Evolutionary conservation across 306 rosid genomes (phyloP).

Genomic region (Glycine soja): DNA sequence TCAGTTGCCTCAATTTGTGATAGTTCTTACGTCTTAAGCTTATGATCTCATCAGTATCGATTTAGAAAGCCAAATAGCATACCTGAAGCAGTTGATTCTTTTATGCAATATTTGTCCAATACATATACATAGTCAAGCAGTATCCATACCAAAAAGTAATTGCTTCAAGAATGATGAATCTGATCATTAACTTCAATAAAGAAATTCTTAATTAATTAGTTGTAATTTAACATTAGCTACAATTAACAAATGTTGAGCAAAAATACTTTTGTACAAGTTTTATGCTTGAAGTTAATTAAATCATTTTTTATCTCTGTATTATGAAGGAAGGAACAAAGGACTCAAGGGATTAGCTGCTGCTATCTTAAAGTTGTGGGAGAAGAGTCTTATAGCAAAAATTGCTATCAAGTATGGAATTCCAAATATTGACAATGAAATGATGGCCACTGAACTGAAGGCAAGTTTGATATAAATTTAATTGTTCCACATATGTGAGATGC

Average conservation of each 20-base stretch:
- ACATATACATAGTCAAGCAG: constrained; percentile 13
- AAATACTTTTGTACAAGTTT: constrained; percentile 12
- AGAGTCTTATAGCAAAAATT: constrained; percentile 78
- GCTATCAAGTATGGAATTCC: constrained; percentile 79
- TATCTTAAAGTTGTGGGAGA: constrained; percentile 85
- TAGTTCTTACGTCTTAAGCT: constrained; percentile 12
- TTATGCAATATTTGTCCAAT: constrained; percentile 4
- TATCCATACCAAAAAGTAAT: constrained; percentile 2
- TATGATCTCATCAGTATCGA: neutral
- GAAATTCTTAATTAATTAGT: constrained; percentile 22
- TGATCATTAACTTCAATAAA: neutral
- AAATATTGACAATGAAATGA: constrained; percentile 72
- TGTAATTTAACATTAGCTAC: constrained; percentile 1
- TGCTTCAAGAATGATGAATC: constrained; percentile 22
- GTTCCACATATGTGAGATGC: constrained; percentile 25
- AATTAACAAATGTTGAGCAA: neutral
- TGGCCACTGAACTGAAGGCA: constrained; percentile 89
- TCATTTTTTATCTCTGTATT: constrained; percentile 28
- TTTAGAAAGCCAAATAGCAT: constrained; percentile 1
- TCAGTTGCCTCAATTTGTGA: neutral
- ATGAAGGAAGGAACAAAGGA: constrained; percentile 79
- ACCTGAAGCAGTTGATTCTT: constrained; percentile 22
- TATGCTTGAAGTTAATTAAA: constrained; percentile 35
- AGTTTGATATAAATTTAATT: constrained; percentile 44
- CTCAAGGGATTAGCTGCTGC: constrained; percentile 90